Base-by-base conservation (phyloP, 192 early-diverging fungal genomes). In the Coemansia umbellata region DNA sequence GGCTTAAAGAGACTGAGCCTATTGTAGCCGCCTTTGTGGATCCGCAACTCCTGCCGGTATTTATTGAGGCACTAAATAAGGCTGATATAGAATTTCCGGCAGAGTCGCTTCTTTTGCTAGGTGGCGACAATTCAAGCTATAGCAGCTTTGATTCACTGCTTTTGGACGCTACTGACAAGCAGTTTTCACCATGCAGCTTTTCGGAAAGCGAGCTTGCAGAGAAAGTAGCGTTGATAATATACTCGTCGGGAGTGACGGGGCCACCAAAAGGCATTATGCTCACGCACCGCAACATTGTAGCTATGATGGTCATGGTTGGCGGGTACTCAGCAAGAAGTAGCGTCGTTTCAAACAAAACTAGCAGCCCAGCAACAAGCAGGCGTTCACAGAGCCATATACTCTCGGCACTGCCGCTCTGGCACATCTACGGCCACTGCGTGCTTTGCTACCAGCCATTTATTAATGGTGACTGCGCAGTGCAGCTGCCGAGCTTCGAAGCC, bases 211-310 rank as follows among this genome's bases (percentile, higher is more conserved):
- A 57, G 17, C 22, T 49, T 13, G 55, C 31, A 5, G 21, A 19
- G 32, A 54, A 23, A 19, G 54, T 61, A 2, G 67, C 74, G 1
- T 47, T 71, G 22, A 50, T 77, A 3, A 30, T 58, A 0, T 73
- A 65, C 36, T 57, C 75, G 10, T 72, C 75, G 3, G 75, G 75
- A 11, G 73, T 69, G 0, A 60, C 75, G 1, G 75, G 75, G 2
- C 18, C 14, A 3, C 31, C 69, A 11, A 71, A 68, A 51, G 75
- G 69, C 9, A 49, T 63, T 11, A 49, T 64, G 55, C 55, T 78
- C 22, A 61, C 64, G 0, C 75, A 73, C 31, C 54, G 60, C 33
- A 78, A 73, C 35, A 35, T 78, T 13, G 37, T 73, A 0, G 31
- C 60, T 1, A 37, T 48, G 30, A 52, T 52, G 23, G 37, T 32